These are phyloP conservation scores for Bromus sterilis DNA, from an alignment of 176 grass and related monocot species.

Conservation along the genomic window DNA sequence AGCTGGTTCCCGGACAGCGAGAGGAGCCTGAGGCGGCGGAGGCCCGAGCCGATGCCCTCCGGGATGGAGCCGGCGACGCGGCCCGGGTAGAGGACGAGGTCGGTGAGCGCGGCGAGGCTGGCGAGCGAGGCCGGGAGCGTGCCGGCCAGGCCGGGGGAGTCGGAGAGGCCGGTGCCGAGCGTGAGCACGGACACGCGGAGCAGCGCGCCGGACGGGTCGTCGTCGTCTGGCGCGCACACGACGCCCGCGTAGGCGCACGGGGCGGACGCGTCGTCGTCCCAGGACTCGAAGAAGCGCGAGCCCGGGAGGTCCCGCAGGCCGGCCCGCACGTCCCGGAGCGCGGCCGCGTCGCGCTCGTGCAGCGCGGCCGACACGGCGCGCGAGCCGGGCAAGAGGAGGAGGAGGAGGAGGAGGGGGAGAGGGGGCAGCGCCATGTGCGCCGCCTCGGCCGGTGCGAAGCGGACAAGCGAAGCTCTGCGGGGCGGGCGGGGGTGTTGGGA, in stretches of 20 bases:
- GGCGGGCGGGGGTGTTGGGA: constrained; percentile 5
- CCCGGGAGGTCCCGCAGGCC: constrained; percentile 51
- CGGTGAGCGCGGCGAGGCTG: constrained; percentile 56
- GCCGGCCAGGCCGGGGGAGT: constrained; percentile 62
- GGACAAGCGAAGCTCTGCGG: constrained; percentile 14
- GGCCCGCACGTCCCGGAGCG: constrained; percentile 36
- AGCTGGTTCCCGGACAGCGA: constrained; percentile 58
- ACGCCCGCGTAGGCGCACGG: constrained; percentile 66
- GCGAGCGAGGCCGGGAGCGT: constrained; percentile 47
- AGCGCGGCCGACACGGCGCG: not conserved
- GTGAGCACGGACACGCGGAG: constrained; percentile 72
- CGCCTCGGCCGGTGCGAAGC: constrained; percentile 24
- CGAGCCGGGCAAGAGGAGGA: not conserved
- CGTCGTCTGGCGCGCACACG: constrained; percentile 42
- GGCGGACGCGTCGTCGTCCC: constrained; percentile 33
- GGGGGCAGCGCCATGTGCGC: constrained; percentile 38
- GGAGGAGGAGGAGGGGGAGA: not conserved
- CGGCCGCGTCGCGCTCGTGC: constrained; percentile 40
- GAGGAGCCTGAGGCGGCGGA: constrained; percentile 57
- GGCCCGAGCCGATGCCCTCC: constrained; percentile 20
- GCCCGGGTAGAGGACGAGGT: constrained; percentile 66
- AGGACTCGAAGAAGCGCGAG: constrained; percentile 68
- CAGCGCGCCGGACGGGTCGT: not conserved
- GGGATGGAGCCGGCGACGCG: constrained; percentile 50
- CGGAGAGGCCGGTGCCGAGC: constrained; percentile 62